Conservation (phyloP, 129 eudicot species). For the Escallonia rubra region DNA sequence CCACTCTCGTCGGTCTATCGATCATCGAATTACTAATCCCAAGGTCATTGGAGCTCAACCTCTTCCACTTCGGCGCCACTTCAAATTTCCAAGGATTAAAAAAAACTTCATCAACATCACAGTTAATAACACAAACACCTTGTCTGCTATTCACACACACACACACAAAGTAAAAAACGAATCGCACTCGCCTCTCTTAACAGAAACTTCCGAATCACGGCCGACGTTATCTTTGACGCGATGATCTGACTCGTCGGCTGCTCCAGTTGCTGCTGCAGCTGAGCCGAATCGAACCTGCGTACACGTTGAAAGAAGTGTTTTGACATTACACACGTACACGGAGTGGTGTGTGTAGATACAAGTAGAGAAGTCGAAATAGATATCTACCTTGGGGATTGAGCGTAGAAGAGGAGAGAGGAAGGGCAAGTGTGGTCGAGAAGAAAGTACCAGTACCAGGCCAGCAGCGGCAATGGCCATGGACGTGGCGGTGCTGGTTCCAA, state of each 20-base stretch:
- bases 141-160: not conserved
- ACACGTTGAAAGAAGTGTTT: not conserved
- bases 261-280: constrained; percentile 27
- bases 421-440: constrained; percentile 35
- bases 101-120: not conserved
- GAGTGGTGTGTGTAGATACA: not conserved
- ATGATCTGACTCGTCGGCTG: constrained; percentile 38
- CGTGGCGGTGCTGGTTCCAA: constrained; percentile 1
- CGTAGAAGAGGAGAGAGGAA: constrained; percentile 32
- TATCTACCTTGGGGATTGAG: constrained; percentile 30
- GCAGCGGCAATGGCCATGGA: constrained; percentile 48
- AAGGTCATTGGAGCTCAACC: constrained; percentile 61
- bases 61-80: constrained; percentile 54
- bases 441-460: constrained; percentile 15
- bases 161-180: not conserved
- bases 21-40: constrained; percentile 57
- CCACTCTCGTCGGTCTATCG: constrained; percentile 49
- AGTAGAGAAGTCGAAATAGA: not conserved
- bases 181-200: constrained; percentile 29
- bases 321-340: too few species aligned
- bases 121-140: not conserved
- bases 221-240: not conserved
- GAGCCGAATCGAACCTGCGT: constrained; percentile 43
- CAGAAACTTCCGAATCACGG: constrained; percentile 9
- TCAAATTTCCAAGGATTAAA: constrained; percentile 12